Base-by-base conservation (phyloP, 2,329 filamentous ascomycete species). In the Colletotrichum liaoningense region DNA sequence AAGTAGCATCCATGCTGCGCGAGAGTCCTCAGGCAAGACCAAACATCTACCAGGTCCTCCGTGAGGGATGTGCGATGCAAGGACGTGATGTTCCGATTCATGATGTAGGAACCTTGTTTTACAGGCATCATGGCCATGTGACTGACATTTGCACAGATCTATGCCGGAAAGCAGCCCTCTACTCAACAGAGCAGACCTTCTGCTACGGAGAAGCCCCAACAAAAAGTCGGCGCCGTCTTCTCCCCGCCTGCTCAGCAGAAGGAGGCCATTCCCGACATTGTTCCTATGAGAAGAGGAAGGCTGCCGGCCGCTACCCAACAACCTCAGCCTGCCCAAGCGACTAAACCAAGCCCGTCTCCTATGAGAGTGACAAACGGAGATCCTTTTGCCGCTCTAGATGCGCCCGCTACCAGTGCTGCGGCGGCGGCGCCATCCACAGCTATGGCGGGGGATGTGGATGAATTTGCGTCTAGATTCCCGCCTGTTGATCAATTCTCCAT, bases 401-500 rank as follows among this genome's bases (percentile, higher is more conserved):
- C 93, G 42, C 82, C 83, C 75, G 76, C 86, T 76, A 78, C 84
- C 69, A 85, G 88, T 49, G 82, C 83, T 75, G 76, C 86, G 76
- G 78, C 84, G 26, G 26, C 55, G 49, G 33, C 42, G 8, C 19
- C 42, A 49, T 49, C 42, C 42, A n/a, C 3, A 49, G 42, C 30
- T 46, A 33, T 67, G 22, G 46, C 19, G 28, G 85, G 85, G 8
- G 88, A 89, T 26, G 86, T 87, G 2, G 97, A 98, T 77, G 96
- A 98, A 79, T 86, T 98, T 30, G 95, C 96, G 0, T 89, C 91
- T 33, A 90, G 93, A 65, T 99, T 98, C 77, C 97, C 97, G 0
- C 95, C 94, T 6, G 87, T 99, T 28, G 95, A 98, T 78, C 94
- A 98, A 77, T 99, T 99, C 79, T 93, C 96, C 3, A 86, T 99